Conservation (phyloP, 768 basidiomycete species). For the Zangia roseola region DNA sequence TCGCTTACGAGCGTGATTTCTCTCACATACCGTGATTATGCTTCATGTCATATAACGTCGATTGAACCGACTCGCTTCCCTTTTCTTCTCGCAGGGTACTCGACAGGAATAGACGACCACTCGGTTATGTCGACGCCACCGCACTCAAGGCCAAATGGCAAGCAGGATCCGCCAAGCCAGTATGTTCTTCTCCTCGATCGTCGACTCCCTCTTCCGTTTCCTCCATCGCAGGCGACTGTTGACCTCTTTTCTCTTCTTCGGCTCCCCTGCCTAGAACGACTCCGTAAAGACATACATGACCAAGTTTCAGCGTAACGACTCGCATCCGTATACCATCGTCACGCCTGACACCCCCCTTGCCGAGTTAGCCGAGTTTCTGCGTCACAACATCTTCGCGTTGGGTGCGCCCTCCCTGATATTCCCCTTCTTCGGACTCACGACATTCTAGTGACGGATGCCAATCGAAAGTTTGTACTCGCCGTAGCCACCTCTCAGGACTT, state of each 20-base stretch:
- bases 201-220: neutral
- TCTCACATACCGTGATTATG: constrained; percentile 81
- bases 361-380: constrained; percentile 80
- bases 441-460: constrained; percentile 74
- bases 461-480: constrained; percentile 79
- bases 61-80: neutral
- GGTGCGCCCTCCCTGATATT: constrained; percentile 42
- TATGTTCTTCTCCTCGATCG: constrained; percentile 35
- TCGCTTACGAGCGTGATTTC: constrained; percentile 93
- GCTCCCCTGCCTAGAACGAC: constrained; percentile 50
- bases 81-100: constrained; percentile 83
- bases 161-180: constrained; percentile 66
- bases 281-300: constrained; percentile 69
- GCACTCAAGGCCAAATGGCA: constrained; percentile 78
- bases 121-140: constrained; percentile 84
- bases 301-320: constrained; percentile 65
- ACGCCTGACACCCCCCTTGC: constrained; percentile 77
- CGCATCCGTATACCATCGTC: constrained; percentile 73
- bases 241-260: neutral
- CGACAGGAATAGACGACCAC: constrained; percentile 63
- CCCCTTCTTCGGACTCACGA: neutral
- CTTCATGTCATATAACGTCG: neutral
- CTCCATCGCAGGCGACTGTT: neutral
- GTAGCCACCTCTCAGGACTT: constrained; percentile 79
- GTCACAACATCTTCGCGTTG: constrained; percentile 70